Conservation (phyloP, 352 stramenopile genomes). For the Detonula confervacea region DNA sequence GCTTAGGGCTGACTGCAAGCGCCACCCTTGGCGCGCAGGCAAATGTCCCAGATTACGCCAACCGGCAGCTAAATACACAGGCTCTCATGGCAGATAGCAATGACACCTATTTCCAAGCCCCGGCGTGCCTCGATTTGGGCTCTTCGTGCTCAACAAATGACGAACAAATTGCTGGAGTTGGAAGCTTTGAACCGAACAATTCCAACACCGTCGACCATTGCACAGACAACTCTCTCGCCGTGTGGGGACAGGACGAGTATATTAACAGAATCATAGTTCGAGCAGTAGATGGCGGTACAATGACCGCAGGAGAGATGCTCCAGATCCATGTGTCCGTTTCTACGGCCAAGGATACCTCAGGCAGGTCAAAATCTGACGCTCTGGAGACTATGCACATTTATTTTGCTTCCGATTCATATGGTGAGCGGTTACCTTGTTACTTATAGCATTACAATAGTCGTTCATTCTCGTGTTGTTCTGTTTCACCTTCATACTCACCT, state of each 20-base stretch:
- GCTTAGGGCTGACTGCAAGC: too few species aligned
- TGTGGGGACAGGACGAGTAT: slow-evolving; percentile 18
- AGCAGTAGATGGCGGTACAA: slow-evolving; percentile 16
- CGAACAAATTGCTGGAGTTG: slow-evolving; percentile 18
- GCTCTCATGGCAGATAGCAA: too few species aligned
- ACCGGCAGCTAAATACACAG: too few species aligned
- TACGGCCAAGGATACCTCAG: neutral
- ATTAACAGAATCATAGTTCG: slow-evolving; percentile 11
- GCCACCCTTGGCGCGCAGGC: too few species aligned
- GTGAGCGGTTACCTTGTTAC: neutral
- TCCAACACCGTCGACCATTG: slow-evolving; percentile 31
- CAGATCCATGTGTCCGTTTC: slow-evolving; percentile 5
- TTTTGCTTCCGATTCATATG: neutral
- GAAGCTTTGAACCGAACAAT: slow-evolving; percentile 13
- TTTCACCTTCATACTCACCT: neutral
- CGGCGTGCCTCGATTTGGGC: too few species aligned
- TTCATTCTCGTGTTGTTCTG: neutral
- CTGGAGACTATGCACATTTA: slow-evolving; percentile 9
- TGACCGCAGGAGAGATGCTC: neutral
- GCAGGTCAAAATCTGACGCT: neutral
- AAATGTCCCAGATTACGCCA: too few species aligned
- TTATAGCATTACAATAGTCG: neutral
- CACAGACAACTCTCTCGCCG: slow-evolving; percentile 1
- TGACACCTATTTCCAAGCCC: too few species aligned
- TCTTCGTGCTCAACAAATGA: too few species aligned